Conservation (phyloP, 306 rosid genomes). For the Corylus heterophylla region DNA sequence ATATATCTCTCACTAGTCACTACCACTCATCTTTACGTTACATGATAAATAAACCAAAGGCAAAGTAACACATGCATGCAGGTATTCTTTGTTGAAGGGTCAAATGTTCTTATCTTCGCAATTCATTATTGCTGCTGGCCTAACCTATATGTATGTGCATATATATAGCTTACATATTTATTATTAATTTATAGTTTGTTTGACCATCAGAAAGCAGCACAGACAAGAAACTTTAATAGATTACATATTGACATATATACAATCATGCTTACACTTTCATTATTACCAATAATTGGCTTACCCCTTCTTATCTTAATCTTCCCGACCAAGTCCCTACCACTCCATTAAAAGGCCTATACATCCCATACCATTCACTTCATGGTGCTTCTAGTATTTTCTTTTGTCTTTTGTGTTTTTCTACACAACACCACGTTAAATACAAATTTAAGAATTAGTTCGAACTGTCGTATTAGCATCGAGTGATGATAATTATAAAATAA, state of each 20-base stretch:
- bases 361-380: no score
- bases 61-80: not conserved
- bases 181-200: not conserved
- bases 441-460: no score
- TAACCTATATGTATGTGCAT: constrained; percentile 1
- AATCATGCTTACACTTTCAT: not conserved
- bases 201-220: constrained; percentile 11
- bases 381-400: no score
- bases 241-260: not conserved
- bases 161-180: not conserved
- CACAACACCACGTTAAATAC: no score
- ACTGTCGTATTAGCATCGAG: no score
- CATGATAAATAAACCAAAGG: no score
- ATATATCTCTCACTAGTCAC: not conserved
- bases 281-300: no score
- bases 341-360: no score
- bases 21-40: not conserved
- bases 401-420: no score
- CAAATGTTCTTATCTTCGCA: not conserved
- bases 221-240: not conserved
- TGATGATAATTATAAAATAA: no score
- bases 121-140: not conserved
- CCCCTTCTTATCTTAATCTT: no score
- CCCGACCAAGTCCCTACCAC: no score
- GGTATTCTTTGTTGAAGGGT: not conserved